Conservation (phyloP, 208 protist genomes). For the Leptomonas pyrrhocoris region DNA sequence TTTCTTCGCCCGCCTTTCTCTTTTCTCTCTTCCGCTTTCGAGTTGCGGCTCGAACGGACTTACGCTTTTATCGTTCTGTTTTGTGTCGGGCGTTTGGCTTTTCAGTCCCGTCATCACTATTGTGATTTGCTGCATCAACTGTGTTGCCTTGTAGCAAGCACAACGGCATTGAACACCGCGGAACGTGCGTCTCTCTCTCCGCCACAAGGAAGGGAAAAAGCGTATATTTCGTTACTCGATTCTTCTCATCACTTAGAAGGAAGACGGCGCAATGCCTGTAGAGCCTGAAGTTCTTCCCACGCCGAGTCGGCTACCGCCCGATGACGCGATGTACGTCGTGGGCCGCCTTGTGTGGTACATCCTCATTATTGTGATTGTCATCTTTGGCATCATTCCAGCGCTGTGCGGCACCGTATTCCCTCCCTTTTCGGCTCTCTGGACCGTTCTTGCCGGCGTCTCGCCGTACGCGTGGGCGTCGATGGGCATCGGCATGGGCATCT, state of each 20-base stretch:
- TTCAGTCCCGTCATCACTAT: too few species aligned
- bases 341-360: slow-evolving; percentile 50
- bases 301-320: slow-evolving; percentile 73
- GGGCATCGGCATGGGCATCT: slow-evolving; percentile 80
- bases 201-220: too few species aligned
- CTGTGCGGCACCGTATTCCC: slow-evolving; percentile 84
- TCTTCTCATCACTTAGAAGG: not conserved
- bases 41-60: too few species aligned
- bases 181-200: too few species aligned
- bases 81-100: too few species aligned
- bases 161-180: too few species aligned
- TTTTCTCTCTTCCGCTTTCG: not conserved
- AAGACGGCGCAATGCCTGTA: slow-evolving; percentile 61
- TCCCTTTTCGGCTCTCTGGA: slow-evolving; percentile 81
- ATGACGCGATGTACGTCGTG: slow-evolving; percentile 77
- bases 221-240: too few species aligned
- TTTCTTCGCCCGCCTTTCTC: not conserved
- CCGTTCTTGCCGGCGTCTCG: slow-evolving; percentile 62
- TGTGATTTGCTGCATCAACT: too few species aligned
- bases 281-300: slow-evolving; percentile 83
- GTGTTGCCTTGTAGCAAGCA: too few species aligned
- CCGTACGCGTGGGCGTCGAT: slow-evolving; percentile 83
- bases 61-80: too few species aligned
- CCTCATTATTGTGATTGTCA: slow-evolving; percentile 57
- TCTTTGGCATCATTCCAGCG: slow-evolving; percentile 78